Percentiles rank a stretch among this genome's conserved stretches.
phyloP scores from a whole-genome alignment of 2,329 filamentous ascomycete genomes.

The Trichocomaceae sp. region DNA sequence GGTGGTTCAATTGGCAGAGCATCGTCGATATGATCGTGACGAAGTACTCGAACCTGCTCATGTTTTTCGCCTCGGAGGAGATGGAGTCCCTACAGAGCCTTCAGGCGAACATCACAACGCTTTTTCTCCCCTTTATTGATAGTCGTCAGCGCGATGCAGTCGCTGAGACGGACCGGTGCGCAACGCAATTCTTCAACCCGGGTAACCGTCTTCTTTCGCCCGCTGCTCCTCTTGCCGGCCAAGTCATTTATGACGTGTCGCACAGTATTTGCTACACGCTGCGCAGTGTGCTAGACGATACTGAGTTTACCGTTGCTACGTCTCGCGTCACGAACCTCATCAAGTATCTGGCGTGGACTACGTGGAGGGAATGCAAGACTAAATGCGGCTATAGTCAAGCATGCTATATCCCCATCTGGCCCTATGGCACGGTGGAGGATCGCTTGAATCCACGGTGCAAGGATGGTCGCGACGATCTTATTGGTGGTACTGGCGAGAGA shows the following conservation, averaged over 20 bases:
- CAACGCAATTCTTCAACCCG: constrained; percentile 29
- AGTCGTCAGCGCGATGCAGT: constrained; percentile 23
- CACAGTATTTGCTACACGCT: constrained; percentile 29
- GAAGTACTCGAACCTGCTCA: constrained; percentile 54
- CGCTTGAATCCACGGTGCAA: constrained; percentile 46
- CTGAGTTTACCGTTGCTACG: constrained; percentile 22
- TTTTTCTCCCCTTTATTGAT: constrained; percentile 32
- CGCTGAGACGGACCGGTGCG: constrained; percentile 27
- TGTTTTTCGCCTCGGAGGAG: constrained; percentile 24
- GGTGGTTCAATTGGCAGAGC: constrained; percentile 57
- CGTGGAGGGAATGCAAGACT: constrained; percentile 50
- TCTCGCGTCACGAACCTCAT: constrained; percentile 38
- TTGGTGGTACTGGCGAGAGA: neutral
- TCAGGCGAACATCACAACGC: constrained; percentile 22
- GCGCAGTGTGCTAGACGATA: constrained; percentile 18
- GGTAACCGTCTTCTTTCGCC: neutral
- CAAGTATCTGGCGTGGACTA: constrained; percentile 51
- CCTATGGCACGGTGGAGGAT: constrained; percentile 50
- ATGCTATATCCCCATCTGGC: constrained; percentile 61
- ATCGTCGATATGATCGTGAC: constrained; percentile 59
- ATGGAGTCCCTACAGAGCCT: constrained; percentile 20
- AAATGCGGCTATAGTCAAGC: constrained; percentile 50
- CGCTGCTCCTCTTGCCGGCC: constrained; percentile 18
- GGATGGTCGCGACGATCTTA: constrained; percentile 17
- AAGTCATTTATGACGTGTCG: constrained; percentile 26